phyloP scores from a whole-genome alignment of 495 filamentous ascomycete species.

The Amniculicola lignicola region DNA sequence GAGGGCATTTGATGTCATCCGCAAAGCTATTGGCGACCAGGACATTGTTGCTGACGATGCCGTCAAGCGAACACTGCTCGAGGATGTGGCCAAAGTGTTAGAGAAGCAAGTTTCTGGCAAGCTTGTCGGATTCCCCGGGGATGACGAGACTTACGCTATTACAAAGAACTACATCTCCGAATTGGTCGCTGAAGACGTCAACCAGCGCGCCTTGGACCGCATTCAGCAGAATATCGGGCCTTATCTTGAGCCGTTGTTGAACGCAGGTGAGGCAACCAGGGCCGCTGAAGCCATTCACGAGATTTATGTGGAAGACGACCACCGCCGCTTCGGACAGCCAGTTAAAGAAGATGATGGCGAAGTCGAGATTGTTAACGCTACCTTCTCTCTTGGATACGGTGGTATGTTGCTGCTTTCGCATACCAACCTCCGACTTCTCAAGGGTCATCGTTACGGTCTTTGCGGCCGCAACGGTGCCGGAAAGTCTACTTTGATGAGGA shows the following conservation, averaged over 20 bases:
- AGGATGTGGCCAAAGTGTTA: slow-evolving; percentile 73
- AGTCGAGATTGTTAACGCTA: slow-evolving; percentile 93
- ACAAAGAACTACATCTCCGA: slow-evolving; percentile 71
- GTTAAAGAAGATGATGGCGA: slow-evolving; percentile 81
- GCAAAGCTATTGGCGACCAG: slow-evolving; percentile 80
- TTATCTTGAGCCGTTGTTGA: slow-evolving; percentile 72
- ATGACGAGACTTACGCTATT: slow-evolving; percentile 61
- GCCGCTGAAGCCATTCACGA: slow-evolving; percentile 65
- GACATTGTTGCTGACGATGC: slow-evolving; percentile 56
- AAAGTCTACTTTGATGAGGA: slow-evolving; percentile 97
- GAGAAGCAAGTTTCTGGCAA: slow-evolving; percentile 72
- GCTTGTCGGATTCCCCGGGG: slow-evolving; percentile 54
- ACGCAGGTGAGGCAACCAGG: slow-evolving; percentile 51
- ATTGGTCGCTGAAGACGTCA: slow-evolving; percentile 88
- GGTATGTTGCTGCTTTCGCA: slow-evolving; percentile 97
- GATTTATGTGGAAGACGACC: slow-evolving; percentile 74
- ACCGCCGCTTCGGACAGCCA: slow-evolving; percentile 81
- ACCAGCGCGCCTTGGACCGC: slow-evolving; percentile 72
- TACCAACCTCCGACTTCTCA: slow-evolving; percentile 89
- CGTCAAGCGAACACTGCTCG: slow-evolving; percentile 64
- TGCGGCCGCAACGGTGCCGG: slow-evolving; percentile 95
- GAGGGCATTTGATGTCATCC: slow-evolving; percentile 78
- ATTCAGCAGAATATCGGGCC: slow-evolving; percentile 63
- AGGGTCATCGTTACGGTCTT: slow-evolving; percentile 95
- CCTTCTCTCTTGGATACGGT: slow-evolving; percentile 96